Conservation (phyloP, 1,139 yeast genomes). For the Zhuliangozyma blackwelliae region DNA sequence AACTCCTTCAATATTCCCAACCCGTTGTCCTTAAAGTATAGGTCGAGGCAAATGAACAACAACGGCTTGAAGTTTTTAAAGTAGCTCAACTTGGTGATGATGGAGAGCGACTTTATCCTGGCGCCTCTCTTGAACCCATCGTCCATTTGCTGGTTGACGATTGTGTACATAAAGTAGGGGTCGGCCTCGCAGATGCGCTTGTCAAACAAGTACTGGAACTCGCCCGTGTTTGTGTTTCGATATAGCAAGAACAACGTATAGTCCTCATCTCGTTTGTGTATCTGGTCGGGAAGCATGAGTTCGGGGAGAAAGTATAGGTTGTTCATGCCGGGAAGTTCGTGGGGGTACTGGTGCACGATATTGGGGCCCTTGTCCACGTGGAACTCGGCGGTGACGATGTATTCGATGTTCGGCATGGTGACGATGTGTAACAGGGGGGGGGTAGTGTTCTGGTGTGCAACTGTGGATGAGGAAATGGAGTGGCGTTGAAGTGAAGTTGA, state of each 20-base stretch:
- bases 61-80: slow-evolving; percentile 60
- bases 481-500: no score
- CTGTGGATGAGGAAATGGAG: no score
- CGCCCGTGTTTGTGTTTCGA: slow-evolving; percentile 33
- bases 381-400: slow-evolving; percentile 52
- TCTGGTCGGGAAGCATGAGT: slow-evolving; percentile 60
- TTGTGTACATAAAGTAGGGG: slow-evolving; percentile 51
- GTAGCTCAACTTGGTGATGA: slow-evolving; percentile 47
- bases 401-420: slow-evolving; percentile 32
- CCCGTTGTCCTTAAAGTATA: slow-evolving; percentile 29
- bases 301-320: slow-evolving; percentile 47
- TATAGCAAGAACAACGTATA: slow-evolving; percentile 55
- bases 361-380: slow-evolving; percentile 55
- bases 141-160: slow-evolving; percentile 50
- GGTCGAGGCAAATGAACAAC: slow-evolving; percentile 50
- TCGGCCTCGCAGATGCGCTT: slow-evolving; percentile 28
- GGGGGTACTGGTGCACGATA: slow-evolving; percentile 47
- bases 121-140: slow-evolving; percentile 50
- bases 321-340: slow-evolving; percentile 38
- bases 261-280: slow-evolving; percentile 57
- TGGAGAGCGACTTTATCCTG: slow-evolving; percentile 50
- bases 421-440: no score
- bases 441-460: no score
- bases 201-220: slow-evolving; percentile 38
- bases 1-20: slow-evolving; percentile 23